These are phyloP conservation scores for Rhamnella rubrinervis DNA, from an alignment of 331 rosid species.

Conservation along the genomic window DNA sequence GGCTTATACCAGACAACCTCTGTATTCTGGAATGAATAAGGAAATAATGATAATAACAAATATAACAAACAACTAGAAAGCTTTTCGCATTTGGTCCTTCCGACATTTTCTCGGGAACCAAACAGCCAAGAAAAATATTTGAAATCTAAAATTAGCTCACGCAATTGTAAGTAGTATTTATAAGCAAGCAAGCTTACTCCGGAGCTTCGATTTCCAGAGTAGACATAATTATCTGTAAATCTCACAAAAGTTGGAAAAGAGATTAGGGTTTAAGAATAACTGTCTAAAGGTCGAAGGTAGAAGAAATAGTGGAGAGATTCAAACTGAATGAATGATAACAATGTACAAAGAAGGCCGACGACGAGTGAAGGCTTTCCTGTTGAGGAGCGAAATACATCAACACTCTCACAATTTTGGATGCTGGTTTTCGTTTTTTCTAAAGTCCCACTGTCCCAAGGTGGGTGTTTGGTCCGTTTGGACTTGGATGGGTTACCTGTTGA, in stretches of 20 bases:
- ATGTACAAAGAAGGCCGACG: no score
- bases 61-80: not conserved
- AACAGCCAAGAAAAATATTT: not conserved
- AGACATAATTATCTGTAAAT: conserved; percentile 46
- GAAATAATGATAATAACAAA: no score
- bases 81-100: not conserved
- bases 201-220: conserved; percentile 97
- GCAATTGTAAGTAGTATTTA: not conserved
- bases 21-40: not conserved
- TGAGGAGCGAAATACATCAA: no score
- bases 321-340: no score
- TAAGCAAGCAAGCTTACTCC: conserved; percentile 51
- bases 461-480: no score
- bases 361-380: no score
- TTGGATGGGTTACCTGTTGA: no score
- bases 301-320: no score
- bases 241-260: not conserved
- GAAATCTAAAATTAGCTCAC: not conserved
- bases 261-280: conserved; percentile 24
- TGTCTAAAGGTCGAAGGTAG: not conserved
- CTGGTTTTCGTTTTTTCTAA: no score
- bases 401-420: no score
- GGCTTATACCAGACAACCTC: not conserved
- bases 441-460: no score
- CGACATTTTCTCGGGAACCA: not conserved